Base-by-base conservation (phyloP, 2,329 filamentous ascomycete genomes). In the Arthroderma uncinatum region DNA sequence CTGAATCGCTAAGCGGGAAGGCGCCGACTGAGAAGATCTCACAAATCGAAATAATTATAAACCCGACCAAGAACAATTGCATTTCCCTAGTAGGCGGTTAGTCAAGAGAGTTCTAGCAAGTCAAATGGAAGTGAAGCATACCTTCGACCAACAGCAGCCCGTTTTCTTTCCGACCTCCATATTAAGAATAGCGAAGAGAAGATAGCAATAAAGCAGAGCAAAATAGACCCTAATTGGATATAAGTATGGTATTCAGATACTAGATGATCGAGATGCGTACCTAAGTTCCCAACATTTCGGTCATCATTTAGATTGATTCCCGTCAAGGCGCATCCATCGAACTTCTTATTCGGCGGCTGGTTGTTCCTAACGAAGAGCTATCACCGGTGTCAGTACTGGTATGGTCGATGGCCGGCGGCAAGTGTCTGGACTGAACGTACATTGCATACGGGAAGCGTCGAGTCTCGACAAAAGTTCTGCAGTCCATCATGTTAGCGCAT, bases 11-110 rank as follows among this genome's bases (percentile, higher is more conserved):
- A 19, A 96, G 74, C 2, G 92, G 90, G 66, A 98, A 92, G 30
- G 85, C 87, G 64, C 93, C 93, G 36, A 97, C 84, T 0, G 90
- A 91, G 74, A 98, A 96, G 67, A 98, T 95, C 71, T 97, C 93
- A 74, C 91, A 96, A 66, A 98, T 87, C 65, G 87, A 84, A 60
- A 97, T 84, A 58, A 97, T 73, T 58, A 95, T 86, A 71, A 89
- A 98, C 54, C 87, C 85, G 42, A 88, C 61, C 54, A 98, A 81
- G 74, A 98, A 97, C 34, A 96, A 67, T 78, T 98, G 93, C 82
- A 98, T 97, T 73, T 98, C 93, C 72, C 93, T 95, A n/a, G 67
- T 14, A 44, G 14, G 54, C 58, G 50, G 25, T 44, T 9, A 56
- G 36, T 19, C 7, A 53, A 12, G 12, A 54, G 39, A 2, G 23